Evolutionary conservation across 148 eudicot species (phyloP).

Genomic region (Fagopyrum tataricum): DNA sequence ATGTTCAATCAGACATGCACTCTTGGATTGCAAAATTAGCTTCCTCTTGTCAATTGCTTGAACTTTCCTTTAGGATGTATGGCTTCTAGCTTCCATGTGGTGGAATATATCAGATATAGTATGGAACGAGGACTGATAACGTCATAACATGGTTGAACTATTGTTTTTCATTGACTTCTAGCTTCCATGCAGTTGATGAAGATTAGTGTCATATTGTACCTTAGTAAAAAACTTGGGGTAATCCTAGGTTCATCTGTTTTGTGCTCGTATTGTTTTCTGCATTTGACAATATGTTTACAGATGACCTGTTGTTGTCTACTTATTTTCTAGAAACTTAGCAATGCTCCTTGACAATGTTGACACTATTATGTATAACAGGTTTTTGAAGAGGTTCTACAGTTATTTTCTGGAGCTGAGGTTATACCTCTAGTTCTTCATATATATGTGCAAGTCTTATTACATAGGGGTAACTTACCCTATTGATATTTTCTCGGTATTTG

Average conservation of each 20-base stretch:
- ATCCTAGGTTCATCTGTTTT: not conserved
- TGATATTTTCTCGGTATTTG: not conserved
- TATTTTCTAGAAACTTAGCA: no score
- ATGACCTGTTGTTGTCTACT: not conserved
- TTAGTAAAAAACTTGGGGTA: not conserved
- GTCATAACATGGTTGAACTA: not conserved
- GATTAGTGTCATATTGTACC: not conserved
- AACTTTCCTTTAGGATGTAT: not conserved
- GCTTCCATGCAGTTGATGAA: not conserved
- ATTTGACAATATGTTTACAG: not conserved
- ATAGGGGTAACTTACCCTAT: not conserved
- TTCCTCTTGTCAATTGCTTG: not conserved
- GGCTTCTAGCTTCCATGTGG: not conserved
- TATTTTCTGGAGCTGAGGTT: not conserved
- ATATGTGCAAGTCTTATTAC: not conserved
- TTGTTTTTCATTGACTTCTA: no score
- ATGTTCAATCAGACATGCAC: no score
- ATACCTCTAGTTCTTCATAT: not conserved
- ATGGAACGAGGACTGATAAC: not conserved
- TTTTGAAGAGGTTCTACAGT: not conserved
- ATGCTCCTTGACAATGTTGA: not conserved
- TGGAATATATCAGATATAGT: not conserved
- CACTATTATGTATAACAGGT: not conserved
- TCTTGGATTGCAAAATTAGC: no score
- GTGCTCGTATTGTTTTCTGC: not conserved